These are phyloP conservation scores for Lasiosphaeria ovina DNA, from an alignment of 495 filamentous ascomycete species.

Conservation along the genomic window DNA sequence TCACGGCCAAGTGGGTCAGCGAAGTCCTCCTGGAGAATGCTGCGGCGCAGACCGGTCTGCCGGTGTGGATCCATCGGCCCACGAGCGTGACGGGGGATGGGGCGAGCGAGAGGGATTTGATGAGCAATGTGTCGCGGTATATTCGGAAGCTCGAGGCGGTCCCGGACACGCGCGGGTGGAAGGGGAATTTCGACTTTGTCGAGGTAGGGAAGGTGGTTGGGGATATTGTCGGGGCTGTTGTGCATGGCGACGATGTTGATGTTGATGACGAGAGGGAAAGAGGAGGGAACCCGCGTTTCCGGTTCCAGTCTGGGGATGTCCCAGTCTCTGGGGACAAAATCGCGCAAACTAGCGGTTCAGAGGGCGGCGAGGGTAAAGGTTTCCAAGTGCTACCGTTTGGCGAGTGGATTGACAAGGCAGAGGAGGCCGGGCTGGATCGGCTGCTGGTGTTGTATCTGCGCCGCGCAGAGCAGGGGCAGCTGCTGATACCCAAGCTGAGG, in stretches of 20 bases:
- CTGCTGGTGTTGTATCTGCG: constrained; percentile 10
- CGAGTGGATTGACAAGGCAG: constrained; percentile 7
- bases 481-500: neutral
- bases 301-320: neutral
- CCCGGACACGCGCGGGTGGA: constrained; percentile 5
- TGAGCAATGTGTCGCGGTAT: constrained; percentile 3
- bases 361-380: neutral
- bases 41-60: neutral
- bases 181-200: constrained; percentile 10
- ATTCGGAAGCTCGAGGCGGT: constrained; percentile 4
- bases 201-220: constrained; percentile 1
- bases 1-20: neutral
- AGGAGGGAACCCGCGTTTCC: neutral
- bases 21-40: neutral
- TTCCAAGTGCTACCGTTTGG: constrained; percentile 7
- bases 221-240: constrained; percentile 5
- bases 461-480: constrained; percentile 2
- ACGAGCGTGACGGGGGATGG: constrained; percentile 9
- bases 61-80: neutral
- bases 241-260: neutral
- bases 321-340: neutral
- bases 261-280: neutral
- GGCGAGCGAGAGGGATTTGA: constrained; percentile 4
- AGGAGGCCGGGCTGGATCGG: constrained; percentile 6
- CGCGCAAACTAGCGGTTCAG: neutral